Base-by-base conservation (phyloP, 2,329 filamentous ascomycete genomes). In the Fusarium sp. region DNA sequence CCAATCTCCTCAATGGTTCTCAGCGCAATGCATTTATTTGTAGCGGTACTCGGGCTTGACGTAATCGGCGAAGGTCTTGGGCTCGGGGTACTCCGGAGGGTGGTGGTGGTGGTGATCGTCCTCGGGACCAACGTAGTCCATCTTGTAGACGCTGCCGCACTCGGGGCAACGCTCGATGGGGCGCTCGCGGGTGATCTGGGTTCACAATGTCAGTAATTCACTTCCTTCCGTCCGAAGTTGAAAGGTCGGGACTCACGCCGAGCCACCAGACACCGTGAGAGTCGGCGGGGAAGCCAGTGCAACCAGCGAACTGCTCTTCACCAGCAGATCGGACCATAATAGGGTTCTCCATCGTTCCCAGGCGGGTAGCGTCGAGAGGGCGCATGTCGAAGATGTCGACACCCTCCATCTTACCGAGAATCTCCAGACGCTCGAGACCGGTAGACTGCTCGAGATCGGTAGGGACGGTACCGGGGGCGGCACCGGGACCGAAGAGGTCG, bases 331-430 rank as follows among this genome's bases (percentile, higher is more conserved):
- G 92, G 81, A 99, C 94, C 57, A 91, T 78, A 79, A 99, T 96
- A 74, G 96, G 96, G 83, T 97, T 86, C 71, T 96, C 87, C 77
- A 97, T 81, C 63, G 96, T 98, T 92, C 95, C 95, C 82, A 88
- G 88, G 79, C 96, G 90, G 81, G 92, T 96, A 70, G 95, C 87
- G 81, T 98, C 96, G 75, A 99, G 89, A 69, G 96, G 96, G 82
- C 89, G 91, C 96, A 98, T 97, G 84, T 99, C 94, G 85, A 99
- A 99, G 80, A 98, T 86, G 79, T 99, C 96, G 76, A 97, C 86
- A 73, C 96, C 94, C 87, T 98, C 93, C 92, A 98, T 97, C 90
- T 99, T 99, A 83, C 96, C 96, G 80, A 99, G 87, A 78, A 99
- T 96, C 84, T 99, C 96, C 75, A 99, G 89, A 89, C 96, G 94